Evolutionary conservation across 805 yeast species (phyloP), one percentile per base, ranked within the genome.

Genomic region (Alloascoidea africana): DNA sequence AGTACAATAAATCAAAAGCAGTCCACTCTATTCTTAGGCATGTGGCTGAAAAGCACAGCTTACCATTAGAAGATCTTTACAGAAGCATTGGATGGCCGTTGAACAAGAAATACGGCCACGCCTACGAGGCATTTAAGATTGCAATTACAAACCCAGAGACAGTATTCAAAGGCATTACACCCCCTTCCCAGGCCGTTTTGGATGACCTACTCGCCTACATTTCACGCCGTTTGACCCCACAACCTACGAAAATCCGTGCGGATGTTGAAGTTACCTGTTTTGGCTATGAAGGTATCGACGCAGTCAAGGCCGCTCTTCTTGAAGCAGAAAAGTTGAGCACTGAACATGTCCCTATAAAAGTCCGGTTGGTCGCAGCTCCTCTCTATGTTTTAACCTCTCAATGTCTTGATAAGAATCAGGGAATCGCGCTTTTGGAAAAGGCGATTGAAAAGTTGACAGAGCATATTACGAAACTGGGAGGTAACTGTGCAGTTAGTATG

Each of bases 1-100:
- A 93, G 61, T 91, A 83, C 64, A 89, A 84, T 65, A 89, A 87
- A 63, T 81, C 94, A 46, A 91, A 91, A 65, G 91, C 96, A 33
- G 96, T 93, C 40, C 96, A 91, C 65, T 86, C 96, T n/a, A 91
- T 91, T 53, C 68, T 91, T 56, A 81, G 98, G 62, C 96, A 91
- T 60, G 91, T 96, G 60, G 96, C 98, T 40, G 98, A 91, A 59
- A 91, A 89, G 60, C 89, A 84, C 64, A 81, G 80, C 56, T 67
- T 86, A 38, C 74, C 94, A 30, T 70, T 91, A 54, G 96, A 89
- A 62, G 68, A 68, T 18, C 67, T 91, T 58, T 91, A 91, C 62
- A 76, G 79, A 61, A 69, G 83, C 18, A 74, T 89, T 52, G 97
- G 96, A 19, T 91, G 98, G 98, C 98, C 98, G 34, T 70, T 91